phyloP scores from a whole-genome alignment of 179 eudicot genomes.

The Monotropa hypopitys region DNA sequence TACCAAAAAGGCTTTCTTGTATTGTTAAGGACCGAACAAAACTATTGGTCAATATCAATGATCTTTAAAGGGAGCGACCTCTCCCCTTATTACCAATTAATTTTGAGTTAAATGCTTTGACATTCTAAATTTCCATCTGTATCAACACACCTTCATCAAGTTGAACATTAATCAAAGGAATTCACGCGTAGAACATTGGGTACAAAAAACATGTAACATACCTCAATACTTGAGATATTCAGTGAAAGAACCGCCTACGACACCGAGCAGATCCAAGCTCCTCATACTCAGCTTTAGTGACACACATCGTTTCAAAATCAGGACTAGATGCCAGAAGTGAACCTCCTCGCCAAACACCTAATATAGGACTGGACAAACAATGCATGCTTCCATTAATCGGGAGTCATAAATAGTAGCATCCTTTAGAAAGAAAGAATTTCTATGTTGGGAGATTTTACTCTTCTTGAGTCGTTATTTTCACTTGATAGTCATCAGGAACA shows the following conservation, averaged over 20 bases:
- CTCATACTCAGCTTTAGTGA: constrained; percentile 86
- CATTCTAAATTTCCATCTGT: not conserved
- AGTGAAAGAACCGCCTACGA: constrained; percentile 76
- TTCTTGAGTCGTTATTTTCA: constrained; percentile 88
- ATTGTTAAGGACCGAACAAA: no score
- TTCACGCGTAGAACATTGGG: not conserved
- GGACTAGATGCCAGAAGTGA: constrained; percentile 95
- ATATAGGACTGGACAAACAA: constrained; percentile 52
- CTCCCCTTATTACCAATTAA: no score
- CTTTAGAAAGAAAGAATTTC: not conserved
- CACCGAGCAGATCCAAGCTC: constrained; percentile 85
- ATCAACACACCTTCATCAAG: not conserved
- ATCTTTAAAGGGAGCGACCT: not conserved
- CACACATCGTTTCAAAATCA: constrained; percentile 89
- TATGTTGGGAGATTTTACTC: constrained; percentile 42
- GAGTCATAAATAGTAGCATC: not conserved
- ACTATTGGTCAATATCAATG: not conserved
- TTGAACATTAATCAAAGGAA: not conserved
- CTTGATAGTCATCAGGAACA: constrained; percentile 70
- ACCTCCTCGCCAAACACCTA: constrained; percentile 98
- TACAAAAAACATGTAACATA: constrained; percentile 4
- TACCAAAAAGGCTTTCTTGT: no score
- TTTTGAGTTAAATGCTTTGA: not conserved
- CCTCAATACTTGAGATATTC: constrained; percentile 15
- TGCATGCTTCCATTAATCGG: not conserved